phyloP scores from a whole-genome alignment of 2,329 filamentous ascomycete species.

The Diaporthe citrichinensis region DNA sequence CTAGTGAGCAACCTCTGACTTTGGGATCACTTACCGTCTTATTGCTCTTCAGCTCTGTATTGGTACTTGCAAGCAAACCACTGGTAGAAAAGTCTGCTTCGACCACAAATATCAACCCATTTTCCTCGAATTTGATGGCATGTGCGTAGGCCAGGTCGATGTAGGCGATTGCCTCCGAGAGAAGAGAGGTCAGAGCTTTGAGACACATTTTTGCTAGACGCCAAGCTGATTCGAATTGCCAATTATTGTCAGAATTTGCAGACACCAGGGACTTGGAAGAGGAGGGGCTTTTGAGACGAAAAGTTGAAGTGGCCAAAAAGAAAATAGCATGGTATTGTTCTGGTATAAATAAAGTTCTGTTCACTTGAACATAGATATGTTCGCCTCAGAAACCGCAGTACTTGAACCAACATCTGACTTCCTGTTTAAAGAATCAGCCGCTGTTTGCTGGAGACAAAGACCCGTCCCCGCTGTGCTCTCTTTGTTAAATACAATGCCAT shows the following conservation, averaged over 20 bases:
- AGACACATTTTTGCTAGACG: slow-evolving; percentile 1
- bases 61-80: neutral
- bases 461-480: neutral
- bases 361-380: neutral
- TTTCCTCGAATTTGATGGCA: neutral
- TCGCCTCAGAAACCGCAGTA: neutral
- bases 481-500: neutral
- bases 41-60: neutral
- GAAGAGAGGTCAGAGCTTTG: neutral
- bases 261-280: neutral
- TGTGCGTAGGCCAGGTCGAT: neutral
- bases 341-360: neutral
- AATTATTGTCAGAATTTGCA: neutral
- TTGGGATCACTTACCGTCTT: neutral
- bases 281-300: neutral
- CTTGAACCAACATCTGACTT: neutral
- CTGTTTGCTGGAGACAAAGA: neutral
- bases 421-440: neutral
- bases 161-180: neutral
- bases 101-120: neutral
- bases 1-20: neutral
- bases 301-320: slow-evolving; percentile 9
- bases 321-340: neutral
- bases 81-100: neutral
- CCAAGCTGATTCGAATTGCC: neutral